Conservation (phyloP, 345 rosid genomes). For the Passiflora organensis region DNA sequence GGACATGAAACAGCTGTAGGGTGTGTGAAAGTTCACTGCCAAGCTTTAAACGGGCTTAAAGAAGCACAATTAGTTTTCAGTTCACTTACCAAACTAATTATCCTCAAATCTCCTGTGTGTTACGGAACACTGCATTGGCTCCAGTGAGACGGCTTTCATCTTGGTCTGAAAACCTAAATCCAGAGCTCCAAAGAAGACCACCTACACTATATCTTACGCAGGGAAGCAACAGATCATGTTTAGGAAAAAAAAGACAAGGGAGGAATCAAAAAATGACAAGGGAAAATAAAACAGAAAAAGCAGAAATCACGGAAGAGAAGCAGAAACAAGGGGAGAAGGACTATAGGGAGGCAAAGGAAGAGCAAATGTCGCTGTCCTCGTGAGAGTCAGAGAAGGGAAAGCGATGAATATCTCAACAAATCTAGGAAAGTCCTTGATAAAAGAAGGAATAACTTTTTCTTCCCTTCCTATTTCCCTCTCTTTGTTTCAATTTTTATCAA, state of each 20-base stretch:
- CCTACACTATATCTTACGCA: too few relatives aligned
- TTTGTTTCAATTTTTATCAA: background rate
- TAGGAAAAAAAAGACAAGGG: background rate
- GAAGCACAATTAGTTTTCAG: too few relatives aligned
- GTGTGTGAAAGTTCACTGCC: too few relatives aligned
- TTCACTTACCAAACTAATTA: too few relatives aligned
- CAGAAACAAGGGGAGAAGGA: slow-evolving; percentile 1
- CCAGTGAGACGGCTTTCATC: too few relatives aligned
- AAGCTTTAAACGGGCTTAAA: too few relatives aligned
- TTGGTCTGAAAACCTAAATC: too few relatives aligned
- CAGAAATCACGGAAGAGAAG: slow-evolving; percentile 18
- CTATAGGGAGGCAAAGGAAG: slow-evolving; percentile 2
- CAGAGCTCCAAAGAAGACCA: too few relatives aligned
- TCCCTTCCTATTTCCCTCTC: background rate
- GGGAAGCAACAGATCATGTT: background rate
- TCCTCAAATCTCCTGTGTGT: too few relatives aligned
- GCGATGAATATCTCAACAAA: slow-evolving; percentile 28
- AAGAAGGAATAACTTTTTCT: background rate
- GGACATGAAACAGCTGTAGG: background rate
- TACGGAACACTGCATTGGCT: too few relatives aligned
- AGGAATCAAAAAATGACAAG: background rate
- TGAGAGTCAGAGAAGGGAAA: slow-evolving; percentile 36
- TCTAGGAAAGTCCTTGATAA: slow-evolving; percentile 19
- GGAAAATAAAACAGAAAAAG: background rate
- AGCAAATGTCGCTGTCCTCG: slow-evolving; percentile 30